Conservation (phyloP, 1,139 yeast genomes). For the Blastobotrys persicus region DNA sequence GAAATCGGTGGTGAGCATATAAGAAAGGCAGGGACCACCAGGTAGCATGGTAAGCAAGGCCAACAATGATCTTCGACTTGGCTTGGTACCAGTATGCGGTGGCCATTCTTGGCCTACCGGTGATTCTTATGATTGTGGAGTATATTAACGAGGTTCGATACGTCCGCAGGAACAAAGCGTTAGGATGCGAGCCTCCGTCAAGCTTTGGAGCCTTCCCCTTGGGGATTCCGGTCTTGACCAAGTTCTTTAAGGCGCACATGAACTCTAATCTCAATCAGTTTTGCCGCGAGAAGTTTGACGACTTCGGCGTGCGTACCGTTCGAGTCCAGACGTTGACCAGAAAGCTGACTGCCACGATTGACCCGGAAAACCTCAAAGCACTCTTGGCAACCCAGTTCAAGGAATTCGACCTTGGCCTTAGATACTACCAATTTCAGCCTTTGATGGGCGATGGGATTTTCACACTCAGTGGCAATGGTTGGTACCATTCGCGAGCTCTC, state of each 20-base stretch:
- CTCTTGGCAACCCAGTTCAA: constrained; percentile 32
- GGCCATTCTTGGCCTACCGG: not conserved
- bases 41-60: not conserved
- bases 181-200: constrained; percentile 5
- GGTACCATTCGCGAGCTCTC: constrained; percentile 57
- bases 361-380: constrained; percentile 31
- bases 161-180: not conserved
- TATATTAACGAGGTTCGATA: not conserved
- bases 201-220: not conserved
- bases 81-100: constrained; percentile 1
- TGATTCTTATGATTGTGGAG: not conserved
- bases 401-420: constrained; percentile 37
- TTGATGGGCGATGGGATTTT: constrained; percentile 55
- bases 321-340: constrained; percentile 10
- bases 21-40: not conserved
- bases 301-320: constrained; percentile 1
- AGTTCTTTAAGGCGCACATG: constrained; percentile 1
- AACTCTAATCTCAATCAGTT: constrained; percentile 6
- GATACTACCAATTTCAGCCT: constrained; percentile 45
- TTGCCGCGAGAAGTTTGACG: constrained; percentile 7
- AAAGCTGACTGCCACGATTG: constrained; percentile 7
- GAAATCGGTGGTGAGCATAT: not conserved
- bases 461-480: constrained; percentile 49
- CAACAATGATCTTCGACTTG: constrained; percentile 2
- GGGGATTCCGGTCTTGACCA: not conserved